A percentile compares a stretch with the other conserved stretches of the same genome.
phyloP scores from a whole-genome alignment of 2,329 filamentous ascomycete species.

The Botrytis porri region DNA sequence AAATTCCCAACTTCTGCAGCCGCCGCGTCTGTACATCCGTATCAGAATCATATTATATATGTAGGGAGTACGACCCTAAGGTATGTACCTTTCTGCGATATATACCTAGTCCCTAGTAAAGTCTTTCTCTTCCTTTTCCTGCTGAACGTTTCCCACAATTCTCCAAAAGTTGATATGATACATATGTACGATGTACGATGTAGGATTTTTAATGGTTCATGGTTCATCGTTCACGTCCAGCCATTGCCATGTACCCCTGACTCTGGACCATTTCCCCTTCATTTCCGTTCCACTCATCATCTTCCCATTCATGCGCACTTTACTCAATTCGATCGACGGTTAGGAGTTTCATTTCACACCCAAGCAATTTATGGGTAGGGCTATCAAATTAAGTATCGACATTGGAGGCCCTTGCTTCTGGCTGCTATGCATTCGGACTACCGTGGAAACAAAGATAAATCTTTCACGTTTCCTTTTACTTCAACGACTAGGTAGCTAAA shows the following conservation, averaged over 20 bases:
- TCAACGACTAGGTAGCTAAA: neutral
- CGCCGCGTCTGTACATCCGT: too few species aligned
- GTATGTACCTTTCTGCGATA: neutral
- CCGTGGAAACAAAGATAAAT: neutral
- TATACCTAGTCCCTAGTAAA: neutral
- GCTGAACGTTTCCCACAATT: neutral
- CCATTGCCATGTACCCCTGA: constrained; percentile 17
- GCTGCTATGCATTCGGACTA: neutral
- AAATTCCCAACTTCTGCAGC: neutral
- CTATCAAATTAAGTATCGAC: constrained; percentile 9
- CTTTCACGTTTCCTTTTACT: neutral
- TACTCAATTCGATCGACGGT: constrained; percentile 5
- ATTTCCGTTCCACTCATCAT: neutral
- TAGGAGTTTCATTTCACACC: constrained; percentile 8
- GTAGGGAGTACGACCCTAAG: neutral
- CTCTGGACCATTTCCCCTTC: constrained; percentile 10
- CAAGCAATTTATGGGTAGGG: constrained; percentile 3
- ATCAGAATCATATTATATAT: neutral
- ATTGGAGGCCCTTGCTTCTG: neutral
- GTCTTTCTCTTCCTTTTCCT: neutral
- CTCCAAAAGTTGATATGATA: neutral
- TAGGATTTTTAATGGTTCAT: neutral
- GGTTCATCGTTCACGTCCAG: neutral
- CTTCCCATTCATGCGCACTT: neutral
- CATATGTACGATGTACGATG: neutral